These are phyloP conservation scores for Podila minutissima DNA, from an alignment of 192 early-diverging fungal genomes.

Conservation along the genomic window DNA sequence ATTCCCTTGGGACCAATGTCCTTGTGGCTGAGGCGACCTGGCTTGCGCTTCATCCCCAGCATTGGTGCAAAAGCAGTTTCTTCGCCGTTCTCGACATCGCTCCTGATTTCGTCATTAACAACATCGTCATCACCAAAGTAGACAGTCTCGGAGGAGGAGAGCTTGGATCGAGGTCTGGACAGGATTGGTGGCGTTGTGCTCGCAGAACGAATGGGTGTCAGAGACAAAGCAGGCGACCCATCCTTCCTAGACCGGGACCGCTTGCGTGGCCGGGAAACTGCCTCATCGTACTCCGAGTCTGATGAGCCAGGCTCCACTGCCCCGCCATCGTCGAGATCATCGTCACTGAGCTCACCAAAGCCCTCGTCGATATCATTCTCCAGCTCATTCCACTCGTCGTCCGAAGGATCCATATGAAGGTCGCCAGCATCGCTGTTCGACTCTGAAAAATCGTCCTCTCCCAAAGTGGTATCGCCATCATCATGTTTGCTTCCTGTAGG, in stretches of 20 bases:
- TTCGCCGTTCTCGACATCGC: neutral
- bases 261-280: neutral
- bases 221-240: constrained; percentile 1
- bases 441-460: constrained; percentile 7
- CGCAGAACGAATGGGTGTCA: neutral
- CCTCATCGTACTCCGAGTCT: constrained; percentile 43
- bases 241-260: neutral
- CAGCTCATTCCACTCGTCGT: constrained; percentile 38
- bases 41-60: neutral
- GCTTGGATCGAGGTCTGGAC: neutral
- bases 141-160: constrained; percentile 25
- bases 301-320: constrained; percentile 26
- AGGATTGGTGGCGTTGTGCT: neutral
- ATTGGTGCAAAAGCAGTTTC: neutral
- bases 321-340: constrained; percentile 24
- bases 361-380: constrained; percentile 27
- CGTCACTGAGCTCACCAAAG: constrained; percentile 14
- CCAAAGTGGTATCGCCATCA: constrained; percentile 9
- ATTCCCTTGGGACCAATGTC: neutral
- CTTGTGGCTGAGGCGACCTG: neutral
- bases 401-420: constrained; percentile 1
- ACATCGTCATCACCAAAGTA: constrained; percentile 27
- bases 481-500: neutral
- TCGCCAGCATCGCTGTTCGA: constrained; percentile 3
- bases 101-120: neutral